Evolutionary conservation across 2,329 filamentous ascomycete species (phyloP), one percentile per base, ranked within the genome.

Genomic region (Cladorrhinum sp.): DNA sequence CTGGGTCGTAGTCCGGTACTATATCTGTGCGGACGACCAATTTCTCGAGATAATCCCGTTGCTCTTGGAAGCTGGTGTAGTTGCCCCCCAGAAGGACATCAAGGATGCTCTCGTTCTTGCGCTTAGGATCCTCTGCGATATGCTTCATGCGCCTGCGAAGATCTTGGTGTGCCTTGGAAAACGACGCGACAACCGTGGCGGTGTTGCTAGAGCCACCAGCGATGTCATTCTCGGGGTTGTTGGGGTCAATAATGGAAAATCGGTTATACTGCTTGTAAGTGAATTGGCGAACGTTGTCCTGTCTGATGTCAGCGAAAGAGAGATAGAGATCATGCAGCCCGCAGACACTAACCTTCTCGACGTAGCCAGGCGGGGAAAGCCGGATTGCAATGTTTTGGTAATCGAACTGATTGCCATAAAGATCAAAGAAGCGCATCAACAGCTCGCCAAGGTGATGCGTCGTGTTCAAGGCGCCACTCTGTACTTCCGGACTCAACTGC

Each of bases 231-330:
- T 81, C 77, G 0, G 84, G 73, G 61, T 91, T 90, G 73, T 98
- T 96, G 0, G 95, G 95, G 70, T 99, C 95, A 61, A 96, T 89
- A 68, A 99, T 96, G 8, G 89, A 90, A 1, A 99, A 80, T 1
- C 92, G 86, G 55, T 88, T 81, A 13, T 73, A 75, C 68, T 87
- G 87, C 67, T 83, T 84, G 69, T 88, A 85, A 3, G 79, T 73
- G 55, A 86, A 72, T 0, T 70, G 71, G 27, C 64, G 72, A 16
- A 82, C 79, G 24, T 78, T 70, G 38, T 70, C 74, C 81, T 85
- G 49, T 27, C 58, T 18, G 32, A 27, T 7, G 20, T 24, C 50
- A 45, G 24, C 18, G 3, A 25, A 2, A 10, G 2, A 0, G 13
- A 18, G n/a, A 22, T 13, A n/a, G 23, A 45, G 27, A 2, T 22